phyloP scores from a whole-genome alignment of 2,329 filamentous ascomycete genomes.

The Colletotrichum godetiae region DNA sequence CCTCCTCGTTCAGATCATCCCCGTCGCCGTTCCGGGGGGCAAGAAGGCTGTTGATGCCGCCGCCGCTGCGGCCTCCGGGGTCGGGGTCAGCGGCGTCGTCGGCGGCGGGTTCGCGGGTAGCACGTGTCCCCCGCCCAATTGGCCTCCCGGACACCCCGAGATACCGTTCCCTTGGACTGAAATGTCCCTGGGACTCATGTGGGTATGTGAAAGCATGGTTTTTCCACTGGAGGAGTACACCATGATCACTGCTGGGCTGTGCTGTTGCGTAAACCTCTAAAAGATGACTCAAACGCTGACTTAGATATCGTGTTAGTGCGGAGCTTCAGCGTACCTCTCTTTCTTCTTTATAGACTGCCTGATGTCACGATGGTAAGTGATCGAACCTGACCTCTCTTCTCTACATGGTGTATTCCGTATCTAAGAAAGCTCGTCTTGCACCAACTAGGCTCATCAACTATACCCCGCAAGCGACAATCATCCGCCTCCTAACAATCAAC shows the following conservation, averaged over 20 bases:
- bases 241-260: neutral
- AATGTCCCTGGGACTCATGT: conserved; percentile 77
- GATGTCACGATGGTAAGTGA: conserved; percentile 79
- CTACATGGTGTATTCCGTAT: neutral
- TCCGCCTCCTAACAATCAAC: conserved; percentile 81
- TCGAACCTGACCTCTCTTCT: conserved; percentile 38
- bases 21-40: conserved; percentile 42
- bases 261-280: conserved; percentile 29
- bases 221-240: neutral
- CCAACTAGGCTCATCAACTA: conserved; percentile 80
- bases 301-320: conserved; percentile 64
- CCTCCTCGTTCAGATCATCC: conserved; percentile 73
- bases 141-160: conserved; percentile 26
- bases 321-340: conserved; percentile 80
- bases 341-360: conserved; percentile 88
- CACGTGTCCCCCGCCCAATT: conserved; percentile 27
- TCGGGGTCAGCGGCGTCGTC: conserved; percentile 23
- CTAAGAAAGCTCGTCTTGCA: conserved; percentile 21
- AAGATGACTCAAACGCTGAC: conserved; percentile 14
- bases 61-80: conserved; percentile 4
- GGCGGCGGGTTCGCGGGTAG: conserved; percentile 60
- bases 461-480: conserved; percentile 82
- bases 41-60: conserved; percentile 24
- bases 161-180: conserved; percentile 66
- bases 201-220: conserved; percentile 62